These are phyloP conservation scores for Paracorniculantispora psalliotae DNA, from an alignment of 2,329 filamentous ascomycete genomes.

Conservation along the genomic window DNA sequence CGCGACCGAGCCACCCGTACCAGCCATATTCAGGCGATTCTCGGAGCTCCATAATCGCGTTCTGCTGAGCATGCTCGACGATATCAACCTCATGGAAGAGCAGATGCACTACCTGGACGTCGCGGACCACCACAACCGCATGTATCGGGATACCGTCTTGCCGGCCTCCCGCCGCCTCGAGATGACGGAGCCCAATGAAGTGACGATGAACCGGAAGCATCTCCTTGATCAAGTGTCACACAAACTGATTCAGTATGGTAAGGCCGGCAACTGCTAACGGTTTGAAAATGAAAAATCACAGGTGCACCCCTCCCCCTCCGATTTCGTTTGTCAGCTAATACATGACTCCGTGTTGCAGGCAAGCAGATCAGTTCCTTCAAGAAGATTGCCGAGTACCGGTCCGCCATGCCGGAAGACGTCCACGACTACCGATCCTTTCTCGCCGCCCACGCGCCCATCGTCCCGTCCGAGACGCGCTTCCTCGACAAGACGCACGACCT, in stretches of 20 bases:
- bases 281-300: too few species aligned
- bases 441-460: conserved; percentile 47
- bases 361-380: conserved; percentile 2
- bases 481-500: conserved; percentile 53
- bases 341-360: conserved; percentile 46
- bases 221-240: conserved; percentile 58
- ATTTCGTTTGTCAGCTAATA: conserved; percentile 26
- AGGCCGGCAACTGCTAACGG: conserved; percentile 22
- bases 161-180: conserved; percentile 59
- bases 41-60: conserved; percentile 76
- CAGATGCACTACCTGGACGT: conserved; percentile 66
- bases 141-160: conserved; percentile 37
- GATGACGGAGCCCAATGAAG: conserved; percentile 46
- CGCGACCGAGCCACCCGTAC: conserved; percentile 24
- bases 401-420: conserved; percentile 22
- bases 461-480: conserved; percentile 55
- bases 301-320: too few species aligned
- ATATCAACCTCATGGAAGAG: conserved; percentile 75
- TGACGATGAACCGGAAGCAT: conserved; percentile 56
- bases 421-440: conserved; percentile 50
- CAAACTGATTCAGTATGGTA: conserved; percentile 66
- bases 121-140: conserved; percentile 45
- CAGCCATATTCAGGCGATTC: conserved; percentile 77
- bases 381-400: background rate
- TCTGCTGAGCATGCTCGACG: conserved; percentile 78